These are phyloP conservation scores for Phytophthora ramorum DNA, from an alignment of 352 stramenopile genomes.

Conservation along the genomic window DNA sequence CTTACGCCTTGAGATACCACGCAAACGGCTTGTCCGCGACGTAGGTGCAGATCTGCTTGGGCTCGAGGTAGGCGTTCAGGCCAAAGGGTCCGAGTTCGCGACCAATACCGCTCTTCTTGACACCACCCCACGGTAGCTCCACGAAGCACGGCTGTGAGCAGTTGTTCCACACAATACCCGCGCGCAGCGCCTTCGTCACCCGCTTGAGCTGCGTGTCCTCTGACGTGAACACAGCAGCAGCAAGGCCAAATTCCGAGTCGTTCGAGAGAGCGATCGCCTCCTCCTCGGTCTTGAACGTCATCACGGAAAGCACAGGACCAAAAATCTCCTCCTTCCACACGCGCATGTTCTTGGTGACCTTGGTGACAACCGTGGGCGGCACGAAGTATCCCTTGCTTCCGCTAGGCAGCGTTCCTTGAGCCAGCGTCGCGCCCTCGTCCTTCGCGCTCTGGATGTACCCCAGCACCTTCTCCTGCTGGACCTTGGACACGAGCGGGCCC, in stretches of 20 bases:
- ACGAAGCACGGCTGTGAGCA: conserved; percentile 38
- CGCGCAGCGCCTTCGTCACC: conserved; percentile 51
- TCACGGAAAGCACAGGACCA: conserved; percentile 85
- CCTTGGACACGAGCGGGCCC: conserved; percentile 80
- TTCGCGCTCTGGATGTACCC: conserved; percentile 61
- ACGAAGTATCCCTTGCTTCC: conserved; percentile 70
- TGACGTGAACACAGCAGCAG: conserved; percentile 72
- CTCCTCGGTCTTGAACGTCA: conserved; percentile 87
- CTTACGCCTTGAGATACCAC: conserved; percentile 53
- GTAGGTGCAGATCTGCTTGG: conserved; percentile 78
- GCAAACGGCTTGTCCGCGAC: conserved; percentile 73
- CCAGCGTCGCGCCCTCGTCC: conserved; percentile 61
- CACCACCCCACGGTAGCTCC: conserved; percentile 80
- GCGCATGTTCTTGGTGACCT: conserved; percentile 63
- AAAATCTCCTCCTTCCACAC: conserved; percentile 92
- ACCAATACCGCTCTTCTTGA: conserved; percentile 86
- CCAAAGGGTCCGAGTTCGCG: conserved; percentile 72
- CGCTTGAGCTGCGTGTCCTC: conserved; percentile 58
- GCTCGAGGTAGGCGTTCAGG: conserved; percentile 68
- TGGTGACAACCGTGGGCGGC: conserved; percentile 77
- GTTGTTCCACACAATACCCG: conserved; percentile 38
- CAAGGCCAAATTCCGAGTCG: conserved; percentile 73
- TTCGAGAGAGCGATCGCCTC: conserved; percentile 68
- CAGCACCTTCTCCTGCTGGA: conserved; percentile 77
- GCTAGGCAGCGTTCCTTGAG: conserved; percentile 20